Evolutionary conservation across 1,284 basidiomycete genomes (phyloP).

Genomic region (Puccinia novopanici): DNA sequence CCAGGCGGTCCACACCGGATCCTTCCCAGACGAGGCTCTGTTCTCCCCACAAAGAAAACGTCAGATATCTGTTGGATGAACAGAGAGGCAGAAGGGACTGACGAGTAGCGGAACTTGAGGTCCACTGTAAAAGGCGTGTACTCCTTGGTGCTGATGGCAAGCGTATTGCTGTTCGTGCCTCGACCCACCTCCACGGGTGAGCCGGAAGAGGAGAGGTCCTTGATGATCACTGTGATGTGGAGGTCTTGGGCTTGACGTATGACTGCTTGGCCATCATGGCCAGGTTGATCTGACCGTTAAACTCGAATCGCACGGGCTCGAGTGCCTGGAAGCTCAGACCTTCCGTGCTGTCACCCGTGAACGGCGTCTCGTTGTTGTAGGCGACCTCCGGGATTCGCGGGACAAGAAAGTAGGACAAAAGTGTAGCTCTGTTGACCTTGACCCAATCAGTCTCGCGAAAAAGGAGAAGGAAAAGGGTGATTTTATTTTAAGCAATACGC

Average conservation of each 20-base stretch:
- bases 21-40: conserved; percentile 20
- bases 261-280: conserved; percentile 21
- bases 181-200: conserved; percentile 23
- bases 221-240: conserved; percentile 7
- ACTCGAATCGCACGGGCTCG: conserved; percentile 30
- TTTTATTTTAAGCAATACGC: no score
- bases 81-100: not conserved
- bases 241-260: conserved; percentile 5
- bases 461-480: not conserved
- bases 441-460: not conserved
- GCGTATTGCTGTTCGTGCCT: not conserved
- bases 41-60: not conserved
- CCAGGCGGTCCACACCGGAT: conserved; percentile 30
- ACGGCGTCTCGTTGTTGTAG: conserved; percentile 34
- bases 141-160: conserved; percentile 15
- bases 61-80: no score
- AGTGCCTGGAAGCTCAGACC: conserved; percentile 18
- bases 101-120: conserved; percentile 26
- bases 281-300: conserved; percentile 26
- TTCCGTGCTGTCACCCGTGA: conserved; percentile 17
- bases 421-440: not conserved
- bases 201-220: conserved; percentile 17
- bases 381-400: conserved; percentile 24
- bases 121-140: conserved; percentile 32
- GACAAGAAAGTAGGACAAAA: conserved; percentile 24